Base-by-base conservation (phyloP, 805 yeast genomes). In the Yarrowia sp. region DNA sequence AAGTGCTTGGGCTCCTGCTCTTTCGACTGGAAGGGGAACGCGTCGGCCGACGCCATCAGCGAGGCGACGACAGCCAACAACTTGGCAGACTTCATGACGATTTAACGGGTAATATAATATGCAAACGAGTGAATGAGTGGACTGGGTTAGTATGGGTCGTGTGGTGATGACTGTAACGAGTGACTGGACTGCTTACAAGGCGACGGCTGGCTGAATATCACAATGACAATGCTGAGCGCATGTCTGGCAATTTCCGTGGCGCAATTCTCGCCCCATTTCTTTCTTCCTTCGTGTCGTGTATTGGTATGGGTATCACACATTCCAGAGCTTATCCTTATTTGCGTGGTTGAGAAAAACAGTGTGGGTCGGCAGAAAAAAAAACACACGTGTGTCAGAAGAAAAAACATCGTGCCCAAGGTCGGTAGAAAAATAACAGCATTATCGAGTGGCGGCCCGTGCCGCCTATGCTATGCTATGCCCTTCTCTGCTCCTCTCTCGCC, bases 111-210 rank as follows among this genome's bases (percentile, higher is more conserved):
- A 51, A 18, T 18, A 51, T 35, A 25, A 51, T 51, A 51, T 51
- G 58, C 41, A 51, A 51, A 51, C 58, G 58, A 51, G 58, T 51
- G 58, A 51, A 51, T 51, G 58, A 51, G 58, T 51, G 58, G 58
- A 35, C 58, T 51, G 42, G 10, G 58, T 51, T 51, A 51, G 58
- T 47, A 29, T 18, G 32, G 29, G 29, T 27, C 8, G 10, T 12
- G 10, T 9, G 29, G 29, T 27, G 29, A 27, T 27, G 6, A 27
- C 9, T 27, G 29, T 27, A 27, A 27, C 29, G 29, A 27, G n/a
- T n/a, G n/a, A n/a, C n/a, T n/a, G n/a, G n/a, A n/a, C n/a, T n/a
- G n/a, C n/a, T n/a, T n/a, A n/a, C n/a, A n/a, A n/a, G n/a, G n/a
- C n/a, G n/a, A n/a, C n/a, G n/a, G n/a, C n/a, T n/a, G n/a, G n/a